Evolutionary conservation across 768 basidiomycete genomes (phyloP).

Genomic region (Pholiota conissans): DNA sequence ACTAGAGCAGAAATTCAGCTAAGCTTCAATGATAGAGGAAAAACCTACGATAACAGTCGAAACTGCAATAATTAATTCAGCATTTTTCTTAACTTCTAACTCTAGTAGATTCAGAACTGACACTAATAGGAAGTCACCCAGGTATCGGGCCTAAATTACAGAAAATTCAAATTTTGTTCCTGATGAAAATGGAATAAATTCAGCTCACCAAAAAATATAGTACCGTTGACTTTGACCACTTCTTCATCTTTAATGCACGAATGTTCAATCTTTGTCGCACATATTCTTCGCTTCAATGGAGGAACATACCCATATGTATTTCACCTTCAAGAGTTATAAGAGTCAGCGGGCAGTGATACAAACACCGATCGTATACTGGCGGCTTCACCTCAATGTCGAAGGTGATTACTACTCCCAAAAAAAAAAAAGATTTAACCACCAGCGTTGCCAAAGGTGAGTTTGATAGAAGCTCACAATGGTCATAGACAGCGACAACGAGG

Average conservation of each 20-base stretch:
- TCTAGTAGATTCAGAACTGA: background rate
- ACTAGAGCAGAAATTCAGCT: constrained; percentile 5
- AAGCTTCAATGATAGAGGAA: background rate
- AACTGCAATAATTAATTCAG: background rate
- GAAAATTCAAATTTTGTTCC: too few relatives aligned
- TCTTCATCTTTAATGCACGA: constrained; percentile 10
- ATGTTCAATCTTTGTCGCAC: background rate
- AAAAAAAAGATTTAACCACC: background rate
- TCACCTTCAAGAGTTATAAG: background rate
- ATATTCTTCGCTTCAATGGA: background rate
- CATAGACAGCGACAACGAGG: background rate
- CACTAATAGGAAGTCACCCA: background rate
- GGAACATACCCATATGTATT: background rate
- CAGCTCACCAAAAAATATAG: constrained; percentile 21
- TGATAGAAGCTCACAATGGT: background rate
- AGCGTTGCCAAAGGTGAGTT: background rate
- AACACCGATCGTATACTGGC: background rate
- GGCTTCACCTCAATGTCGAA: background rate
- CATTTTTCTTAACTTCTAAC: background rate
- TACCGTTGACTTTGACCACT: constrained; percentile 23
- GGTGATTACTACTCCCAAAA: background rate
- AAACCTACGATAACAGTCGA: background rate
- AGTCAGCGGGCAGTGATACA: background rate
- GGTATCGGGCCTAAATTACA: background rate
- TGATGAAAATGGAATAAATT: too few relatives aligned